Evolutionary conservation across 2,329 filamentous ascomycete genomes (phyloP).

Genomic region (Ophidiomyces ophidiicola): DNA sequence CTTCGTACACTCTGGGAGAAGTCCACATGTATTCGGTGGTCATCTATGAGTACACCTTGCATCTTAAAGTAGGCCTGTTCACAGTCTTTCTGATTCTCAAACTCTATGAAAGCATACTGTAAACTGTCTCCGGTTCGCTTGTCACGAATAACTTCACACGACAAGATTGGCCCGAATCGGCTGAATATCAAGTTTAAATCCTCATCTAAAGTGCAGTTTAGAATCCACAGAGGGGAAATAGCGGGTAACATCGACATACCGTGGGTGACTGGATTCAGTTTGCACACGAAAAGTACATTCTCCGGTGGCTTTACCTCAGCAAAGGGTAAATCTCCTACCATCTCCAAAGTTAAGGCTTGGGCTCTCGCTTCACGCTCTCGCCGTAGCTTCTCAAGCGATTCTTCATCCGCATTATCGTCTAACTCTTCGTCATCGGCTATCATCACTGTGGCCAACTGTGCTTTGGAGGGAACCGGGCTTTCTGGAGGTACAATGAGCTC

Average conservation of each 20-base stretch:
- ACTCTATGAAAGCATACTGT: conserved; percentile 97
- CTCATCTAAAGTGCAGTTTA: conserved; percentile 46
- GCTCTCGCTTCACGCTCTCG: conserved; percentile 84
- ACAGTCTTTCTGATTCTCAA: conserved; percentile 80
- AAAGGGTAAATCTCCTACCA: conserved; percentile 95
- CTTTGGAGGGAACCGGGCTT: conserved; percentile 69
- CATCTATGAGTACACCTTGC: conserved; percentile 93
- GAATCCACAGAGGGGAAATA: not conserved
- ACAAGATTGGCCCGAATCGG: conserved; percentile 87
- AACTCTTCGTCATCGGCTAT: conserved; percentile 82
- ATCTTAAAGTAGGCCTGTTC: conserved; percentile 98
- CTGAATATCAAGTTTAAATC: conserved; percentile 94
- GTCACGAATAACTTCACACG: conserved; percentile 91
- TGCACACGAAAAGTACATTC: conserved; percentile 96
- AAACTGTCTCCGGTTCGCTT: conserved; percentile 87
- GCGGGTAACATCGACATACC: conserved; percentile 27
- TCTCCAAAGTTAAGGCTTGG: conserved; percentile 87
- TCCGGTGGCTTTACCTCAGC: conserved; percentile 95
- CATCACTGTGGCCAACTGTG: conserved; percentile 78
- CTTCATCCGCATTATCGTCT: conserved; percentile 66
- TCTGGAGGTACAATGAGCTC: conserved; percentile 64
- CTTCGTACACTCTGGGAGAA: conserved; percentile 86
- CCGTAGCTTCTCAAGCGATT: conserved; percentile 63
- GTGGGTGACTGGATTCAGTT: conserved; percentile 89
- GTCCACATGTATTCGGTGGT: conserved; percentile 94